Evolutionary conservation across 495 filamentous ascomycete genomes (phyloP), one percentile per base, ranked within the genome.

Genomic region (Lasiosphaeria ovina): DNA sequence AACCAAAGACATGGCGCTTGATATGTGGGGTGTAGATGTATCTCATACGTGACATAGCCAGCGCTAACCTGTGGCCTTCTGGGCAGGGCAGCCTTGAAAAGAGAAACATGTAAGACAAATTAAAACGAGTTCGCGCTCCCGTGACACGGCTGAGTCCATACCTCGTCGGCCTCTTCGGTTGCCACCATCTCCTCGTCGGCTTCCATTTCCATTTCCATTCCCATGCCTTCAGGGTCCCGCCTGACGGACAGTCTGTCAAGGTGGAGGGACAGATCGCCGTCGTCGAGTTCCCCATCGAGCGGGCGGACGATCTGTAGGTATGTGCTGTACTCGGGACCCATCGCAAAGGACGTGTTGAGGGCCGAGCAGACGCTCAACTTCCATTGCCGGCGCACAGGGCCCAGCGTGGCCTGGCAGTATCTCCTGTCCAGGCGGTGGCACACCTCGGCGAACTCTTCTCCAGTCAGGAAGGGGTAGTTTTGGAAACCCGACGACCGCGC

Each of bases 21-120:
- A 73, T 85, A 86, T 59, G 73, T 81, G 52, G 76, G 85, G 62
- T 82, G 83, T 38, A 83, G 74, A 54, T 85, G 78, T 60, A 85
- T 78, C 62, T 85, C 82, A 66, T 87, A 87, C 51, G 82, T 69
- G 31, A 89, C 84, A 69, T 89, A 83, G 42, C 72, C 69, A n/a
- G 55, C 57, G 36, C 50, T 45, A 1, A 55, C 51, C 35, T 50
- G 51, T 57, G 52, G 52, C 61, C 76, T 65, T 32, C 57, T 62
- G 44, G 58, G 59, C n/a, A 63, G 35, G 50, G 14, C 55, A 10
- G 51, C 38, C 60, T 62, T 16, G 32, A 9, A 54, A 10, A 51
- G 24, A 24, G 24, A 24, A 8, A 4, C 4, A 35, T 54, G 52
- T 66, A 35, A 62, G 64, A 54, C 31, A 35, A 24, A 49, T 12